A percentile compares a stretch with the other conserved stretches of the same genome.
phyloP scores from a whole-genome alignment of 305 asterid species.

The Plantago lanceolata region DNA sequence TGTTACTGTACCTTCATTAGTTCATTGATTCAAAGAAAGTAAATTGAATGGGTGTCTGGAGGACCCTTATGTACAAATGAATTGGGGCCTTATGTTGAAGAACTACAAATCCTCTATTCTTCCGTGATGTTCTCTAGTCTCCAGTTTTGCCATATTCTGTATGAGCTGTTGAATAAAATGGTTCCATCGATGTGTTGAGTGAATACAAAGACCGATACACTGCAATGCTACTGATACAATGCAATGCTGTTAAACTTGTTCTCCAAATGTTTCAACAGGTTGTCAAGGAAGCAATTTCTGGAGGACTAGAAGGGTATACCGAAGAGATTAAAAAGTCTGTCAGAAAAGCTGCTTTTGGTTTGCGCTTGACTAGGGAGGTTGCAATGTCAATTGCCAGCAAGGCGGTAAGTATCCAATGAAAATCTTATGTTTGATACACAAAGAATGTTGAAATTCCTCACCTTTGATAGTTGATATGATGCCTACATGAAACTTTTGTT shows the following conservation, averaged over 20 bases:
- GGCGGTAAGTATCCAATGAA: conserved; percentile 60
- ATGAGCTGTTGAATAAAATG: neutral
- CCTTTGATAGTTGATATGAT: too few relatives aligned
- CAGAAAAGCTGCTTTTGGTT: conserved; percentile 86
- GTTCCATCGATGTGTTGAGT: neutral
- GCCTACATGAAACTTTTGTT: too few relatives aligned
- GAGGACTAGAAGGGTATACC: conserved; percentile 82
- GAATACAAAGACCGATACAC: too few relatives aligned
- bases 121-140: neutral
- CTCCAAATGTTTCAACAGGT: conserved; percentile 41
- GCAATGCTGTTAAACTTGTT: conserved; percentile 7
- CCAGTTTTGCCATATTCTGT: neutral
- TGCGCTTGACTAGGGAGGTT: conserved; percentile 86
- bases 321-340: conserved; percentile 61
- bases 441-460: neutral
- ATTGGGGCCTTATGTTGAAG: neutral
- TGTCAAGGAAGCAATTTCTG: conserved; percentile 77
- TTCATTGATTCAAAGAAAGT: neutral
- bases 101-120: neutral
- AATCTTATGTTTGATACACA: neutral
- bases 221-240: neutral
- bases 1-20: neutral
- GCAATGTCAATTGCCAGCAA: conserved; percentile 83
- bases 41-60: neutral
- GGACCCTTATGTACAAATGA: neutral